Base-by-base conservation (phyloP, 257 asterid species). In the Solanum habrochaites region DNA sequence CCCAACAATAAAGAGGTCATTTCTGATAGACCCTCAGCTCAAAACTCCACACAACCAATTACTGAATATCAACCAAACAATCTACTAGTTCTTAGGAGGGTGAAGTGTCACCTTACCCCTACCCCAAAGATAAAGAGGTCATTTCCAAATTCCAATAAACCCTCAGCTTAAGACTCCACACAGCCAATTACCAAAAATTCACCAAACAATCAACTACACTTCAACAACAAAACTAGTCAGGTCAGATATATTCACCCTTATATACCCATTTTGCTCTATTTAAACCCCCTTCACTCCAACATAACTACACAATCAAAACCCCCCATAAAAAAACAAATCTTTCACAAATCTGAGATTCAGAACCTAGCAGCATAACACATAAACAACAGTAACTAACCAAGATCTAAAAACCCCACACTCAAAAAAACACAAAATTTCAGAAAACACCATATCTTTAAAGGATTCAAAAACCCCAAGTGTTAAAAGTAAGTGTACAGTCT, bases 331-430 rank as follows among this genome's bases (percentile, higher is more conserved):
- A 45, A 40, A 77, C 39, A 47, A 80, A 49, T 80, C 85, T 29
- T 27, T 80, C 21, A 87, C 75, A 62, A 83, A 86, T 88, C 86
- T 69, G 35, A 78, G 83, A 88, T 75, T 77, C 85, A n/a, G 27
- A 18, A 82, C 83, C 89, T 64, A 75, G 58, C 85, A 42, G 69
- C 64, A 86, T 25, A 49, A 73, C 81, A 42, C 49, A 84, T 56
- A 86, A 74, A 66, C 85, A 66, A 66, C 85, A 56, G 27, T 31
- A 78, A 13, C 85, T 81, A 70, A 70, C 75, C 67, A 88, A 84
- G 87, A 88, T 84, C 90, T 80, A 67, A 39, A 43, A 83, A 82
- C 25, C 2, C 43, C 31, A 80, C 66, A 29, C 29, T 16, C 18
- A 80, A 80, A 47, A 80, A 29, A 2, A 47, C 85, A 80, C 23